Evolutionary conservation across 257 asterid species (phyloP).

Genomic region (Perilla frutescens): DNA sequence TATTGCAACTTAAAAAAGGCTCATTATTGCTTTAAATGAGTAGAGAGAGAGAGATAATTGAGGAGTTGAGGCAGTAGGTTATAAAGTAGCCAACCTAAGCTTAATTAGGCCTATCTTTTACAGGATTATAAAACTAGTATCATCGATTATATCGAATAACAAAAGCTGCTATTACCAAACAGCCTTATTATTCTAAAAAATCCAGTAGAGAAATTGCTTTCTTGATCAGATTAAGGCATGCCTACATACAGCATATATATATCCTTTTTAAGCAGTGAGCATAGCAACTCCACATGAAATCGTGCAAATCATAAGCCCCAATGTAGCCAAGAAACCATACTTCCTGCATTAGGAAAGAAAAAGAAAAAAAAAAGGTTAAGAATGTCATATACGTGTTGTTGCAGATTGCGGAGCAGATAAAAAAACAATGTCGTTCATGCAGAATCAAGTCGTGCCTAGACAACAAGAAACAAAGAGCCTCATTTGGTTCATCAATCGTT

Average conservation of each 20-base stretch:
- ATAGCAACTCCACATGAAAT: conserved; percentile 63
- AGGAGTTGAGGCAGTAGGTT: no score
- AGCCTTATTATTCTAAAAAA: background rate
- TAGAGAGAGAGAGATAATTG: no score
- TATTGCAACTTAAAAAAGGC: no score
- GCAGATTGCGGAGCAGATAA: background rate
- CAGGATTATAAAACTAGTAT: background rate
- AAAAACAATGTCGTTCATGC: background rate
- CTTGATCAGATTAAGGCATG: background rate
- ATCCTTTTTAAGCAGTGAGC: conserved; percentile 43
- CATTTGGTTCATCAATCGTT: background rate
- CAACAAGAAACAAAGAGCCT: background rate
- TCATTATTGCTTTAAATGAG: no score
- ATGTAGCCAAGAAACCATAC: conserved; percentile 53
- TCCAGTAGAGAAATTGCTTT: conserved; percentile 3
- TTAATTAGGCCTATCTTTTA: no score
- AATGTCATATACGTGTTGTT: background rate
- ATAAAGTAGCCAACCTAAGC: no score
- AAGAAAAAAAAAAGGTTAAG: background rate
- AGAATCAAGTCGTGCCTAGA: background rate
- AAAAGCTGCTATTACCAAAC: background rate
- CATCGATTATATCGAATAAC: background rate
- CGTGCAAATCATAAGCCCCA: conserved; percentile 64
- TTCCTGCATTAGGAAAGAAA: conserved; percentile 52
- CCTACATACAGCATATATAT: background rate